Base-by-base conservation (phyloP, 2,329 filamentous ascomycete species). In the Teratosphaeria pseudoeucalypti region DNA sequence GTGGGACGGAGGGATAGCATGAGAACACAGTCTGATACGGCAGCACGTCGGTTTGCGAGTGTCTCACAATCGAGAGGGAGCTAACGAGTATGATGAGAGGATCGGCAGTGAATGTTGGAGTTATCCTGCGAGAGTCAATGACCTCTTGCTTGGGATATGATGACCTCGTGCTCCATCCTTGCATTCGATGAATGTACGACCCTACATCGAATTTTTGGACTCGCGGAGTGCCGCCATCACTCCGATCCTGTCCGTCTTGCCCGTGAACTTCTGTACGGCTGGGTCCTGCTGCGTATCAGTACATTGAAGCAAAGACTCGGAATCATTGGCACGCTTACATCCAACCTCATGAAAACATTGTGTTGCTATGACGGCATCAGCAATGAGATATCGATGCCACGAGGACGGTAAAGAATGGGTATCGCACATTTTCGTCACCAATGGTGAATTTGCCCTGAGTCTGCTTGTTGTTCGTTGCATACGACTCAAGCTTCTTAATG, bases 391-490 rank as follows among this genome's bases (percentile, higher is more conserved):
- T 58, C 23, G 55, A 54, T 27, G 2, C 12, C 16, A 16, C 16
- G 37, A 14, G 37, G 11, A 43, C 16, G 11, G 16, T 12, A 14
- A 11, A 57, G n/a, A 34, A 29, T 34, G 11, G 39, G 47, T 56
- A 39, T 56, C 34, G 47, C 74, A 90, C 89, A 86, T 97, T 97
- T 77, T 99, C 94, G 70, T 99, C 91, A 0, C 88, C 92, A 74
- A 99, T 97, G 0, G 92, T 99, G 68, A 96, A 97, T 71, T 91
- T 89, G 54, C 94, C 94, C 73, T 96, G 92, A 1, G 94, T 97
- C 77, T 96, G 83, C 75, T 86, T 79, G 74, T 96, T 92, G 61
- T 82, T 80, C 58, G 89, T 84, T 1, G 90, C 88, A 72, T 90
- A 96, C 0, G 81, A 79, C 65, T 89, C 79, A 34, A 99, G 80